Evolutionary conservation across 352 stramenopile species (phyloP).

Genomic region (Thraustochytrium sp.): DNA sequence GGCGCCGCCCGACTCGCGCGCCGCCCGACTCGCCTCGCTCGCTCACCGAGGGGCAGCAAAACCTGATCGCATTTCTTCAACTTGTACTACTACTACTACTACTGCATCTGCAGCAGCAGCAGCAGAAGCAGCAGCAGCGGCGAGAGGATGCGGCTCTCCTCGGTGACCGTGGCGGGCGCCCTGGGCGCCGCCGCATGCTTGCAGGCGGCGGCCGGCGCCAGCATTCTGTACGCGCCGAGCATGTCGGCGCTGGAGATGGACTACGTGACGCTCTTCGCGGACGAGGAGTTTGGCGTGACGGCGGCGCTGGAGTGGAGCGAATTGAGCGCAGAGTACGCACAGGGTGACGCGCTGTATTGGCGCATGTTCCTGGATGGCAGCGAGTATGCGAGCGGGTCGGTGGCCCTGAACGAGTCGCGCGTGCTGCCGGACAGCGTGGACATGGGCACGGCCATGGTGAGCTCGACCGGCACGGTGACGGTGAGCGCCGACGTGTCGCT

Average conservation of each 20-base stretch:
- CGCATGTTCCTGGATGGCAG: not conserved
- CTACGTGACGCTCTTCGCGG: not conserved
- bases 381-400: not conserved
- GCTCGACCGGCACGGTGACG: not conserved
- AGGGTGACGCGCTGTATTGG: conserved; percentile 3
- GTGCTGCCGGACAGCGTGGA: too few relatives aligned
- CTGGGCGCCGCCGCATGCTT: too few relatives aligned
- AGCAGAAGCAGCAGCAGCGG: not conserved
- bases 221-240: not conserved
- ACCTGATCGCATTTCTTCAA: too few relatives aligned
- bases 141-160: not conserved
- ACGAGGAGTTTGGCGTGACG: not conserved
- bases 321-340: not conserved
- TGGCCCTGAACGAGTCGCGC: not conserved
- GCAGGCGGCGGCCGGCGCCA: not conserved
- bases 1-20: too few relatives aligned
- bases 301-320: not conserved
- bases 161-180: too few relatives aligned
- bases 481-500: not conserved
- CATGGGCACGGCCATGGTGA: too few relatives aligned
- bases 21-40: too few relatives aligned
- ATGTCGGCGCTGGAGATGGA: not conserved
- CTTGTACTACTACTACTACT: too few relatives aligned
- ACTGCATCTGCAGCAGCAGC: not conserved
- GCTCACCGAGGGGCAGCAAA: too few relatives aligned